These are phyloP conservation scores for Manihot esculenta DNA, from an alignment of 441 rosid species.

Conservation along the genomic window DNA sequence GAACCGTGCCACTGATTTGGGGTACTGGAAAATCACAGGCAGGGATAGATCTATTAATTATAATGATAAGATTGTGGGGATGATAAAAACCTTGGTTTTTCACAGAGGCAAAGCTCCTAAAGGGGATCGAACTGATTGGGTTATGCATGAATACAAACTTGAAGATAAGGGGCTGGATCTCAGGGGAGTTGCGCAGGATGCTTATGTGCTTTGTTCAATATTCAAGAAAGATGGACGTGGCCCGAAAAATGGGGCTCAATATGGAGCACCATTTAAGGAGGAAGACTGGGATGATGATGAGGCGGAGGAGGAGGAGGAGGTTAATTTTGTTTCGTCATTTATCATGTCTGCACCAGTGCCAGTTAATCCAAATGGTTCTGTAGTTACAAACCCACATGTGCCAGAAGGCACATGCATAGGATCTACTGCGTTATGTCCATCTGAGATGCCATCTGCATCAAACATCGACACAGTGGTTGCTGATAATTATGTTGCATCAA, in stretches of 20 bases:
- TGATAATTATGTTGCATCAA: not conserved
- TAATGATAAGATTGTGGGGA: conserved; percentile 50
- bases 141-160: conserved; percentile 79
- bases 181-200: conserved; percentile 56
- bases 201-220: conserved; percentile 54
- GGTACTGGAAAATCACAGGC: conserved; percentile 87
- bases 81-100: conserved; percentile 64
- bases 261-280: conserved; percentile 80
- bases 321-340: conserved; percentile 1
- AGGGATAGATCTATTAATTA: conserved; percentile 52
- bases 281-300: conserved; percentile 77
- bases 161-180: conserved; percentile 42
- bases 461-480: not conserved
- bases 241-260: conserved; percentile 84
- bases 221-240: conserved; percentile 78
- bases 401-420: conserved; percentile 24
- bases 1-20: conserved; percentile 56
- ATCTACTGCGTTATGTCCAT: conserved; percentile 20
- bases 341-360: not conserved
- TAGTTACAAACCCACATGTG: conserved; percentile 4
- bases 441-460: not conserved
- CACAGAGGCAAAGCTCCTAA: conserved; percentile 55
- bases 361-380: conserved; percentile 18
- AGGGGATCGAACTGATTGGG: conserved; percentile 75
- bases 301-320: conserved; percentile 16